Conservation (phyloP, 2,329 filamentous ascomycete genomes). For the Fusarium sp. region DNA sequence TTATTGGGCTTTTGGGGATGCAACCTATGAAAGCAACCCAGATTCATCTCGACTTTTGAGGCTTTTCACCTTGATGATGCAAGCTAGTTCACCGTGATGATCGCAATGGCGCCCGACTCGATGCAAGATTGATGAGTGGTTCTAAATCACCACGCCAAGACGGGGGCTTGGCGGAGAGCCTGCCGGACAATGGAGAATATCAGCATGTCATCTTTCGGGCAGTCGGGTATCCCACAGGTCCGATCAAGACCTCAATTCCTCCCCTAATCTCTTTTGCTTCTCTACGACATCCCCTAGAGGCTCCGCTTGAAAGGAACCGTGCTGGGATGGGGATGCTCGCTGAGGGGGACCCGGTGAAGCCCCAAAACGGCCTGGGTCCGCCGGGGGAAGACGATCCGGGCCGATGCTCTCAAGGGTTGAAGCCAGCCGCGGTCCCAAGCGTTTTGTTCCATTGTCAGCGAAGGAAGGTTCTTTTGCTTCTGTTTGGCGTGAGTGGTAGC, state of each 20-base stretch:
- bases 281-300: not conserved
- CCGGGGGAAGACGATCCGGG: constrained; percentile 46
- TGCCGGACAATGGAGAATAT: constrained; percentile 1
- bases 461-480: constrained; percentile 32
- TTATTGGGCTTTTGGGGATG: constrained; percentile 20
- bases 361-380: constrained; percentile 33
- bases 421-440: constrained; percentile 42
- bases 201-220: not conserved
- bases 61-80: constrained; percentile 2
- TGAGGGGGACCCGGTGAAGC: constrained; percentile 15
- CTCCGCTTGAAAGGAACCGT: constrained; percentile 36
- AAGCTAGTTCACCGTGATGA: constrained; percentile 18
- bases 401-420: constrained; percentile 41
- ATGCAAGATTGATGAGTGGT: constrained; percentile 38
- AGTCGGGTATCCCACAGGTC: not conserved
- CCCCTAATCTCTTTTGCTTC: not conserved
- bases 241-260: not conserved
- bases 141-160: constrained; percentile 8
- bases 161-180: constrained; percentile 11
- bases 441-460: constrained; percentile 30
- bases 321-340: constrained; percentile 21
- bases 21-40: constrained; percentile 25
- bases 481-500: constrained; percentile 10
- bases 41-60: constrained; percentile 2
- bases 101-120: constrained; percentile 27